Evolutionary conservation across 2,329 filamentous ascomycete species (phyloP).

Genomic region (Esteya vermicola): DNA sequence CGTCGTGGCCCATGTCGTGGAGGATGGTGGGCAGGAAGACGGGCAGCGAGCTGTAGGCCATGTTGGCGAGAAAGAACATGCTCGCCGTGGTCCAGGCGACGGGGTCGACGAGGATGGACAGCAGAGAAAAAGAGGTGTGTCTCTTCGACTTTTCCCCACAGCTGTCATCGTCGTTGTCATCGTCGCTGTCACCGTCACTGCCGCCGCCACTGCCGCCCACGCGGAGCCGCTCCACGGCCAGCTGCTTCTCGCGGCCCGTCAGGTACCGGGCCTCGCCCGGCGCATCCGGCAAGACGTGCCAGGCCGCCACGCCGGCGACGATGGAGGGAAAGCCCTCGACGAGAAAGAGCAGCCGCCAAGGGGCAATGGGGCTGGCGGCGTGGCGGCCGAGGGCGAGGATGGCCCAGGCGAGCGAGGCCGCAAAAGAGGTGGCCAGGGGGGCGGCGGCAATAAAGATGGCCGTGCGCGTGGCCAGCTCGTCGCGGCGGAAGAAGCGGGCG

Average conservation of each 20-base stretch:
- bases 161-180: constrained; percentile 3
- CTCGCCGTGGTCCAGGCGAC: constrained; percentile 60
- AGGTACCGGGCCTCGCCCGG: constrained; percentile 53
- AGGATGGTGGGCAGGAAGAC: constrained; percentile 79
- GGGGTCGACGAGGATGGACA: constrained; percentile 47
- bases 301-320: constrained; percentile 58
- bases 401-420: constrained; percentile 63
- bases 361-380: constrained; percentile 43
- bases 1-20: constrained; percentile 57
- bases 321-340: constrained; percentile 77
- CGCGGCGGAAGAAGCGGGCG: constrained; percentile 48
- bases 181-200: constrained; percentile 15
- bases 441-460: constrained; percentile 83
- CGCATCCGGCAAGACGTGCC: constrained; percentile 61
- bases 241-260: constrained; percentile 46
- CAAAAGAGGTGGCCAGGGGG: constrained; percentile 66
- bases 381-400: constrained; percentile 53
- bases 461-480: constrained; percentile 71
- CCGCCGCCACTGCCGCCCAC: constrained; percentile 14
- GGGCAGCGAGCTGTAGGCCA: constrained; percentile 76
- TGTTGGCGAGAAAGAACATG: constrained; percentile 82
- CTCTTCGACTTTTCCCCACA: constrained; percentile 4
- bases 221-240: constrained; percentile 56
- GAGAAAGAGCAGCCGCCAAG: constrained; percentile 77
- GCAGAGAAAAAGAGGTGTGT: constrained; percentile 3